Percentiles rank a stretch among this genome's conserved stretches.
Evolutionary conservation across 805 yeast species (phyloP).

Genomic region (Nakazawaea wyomingensis): DNA sequence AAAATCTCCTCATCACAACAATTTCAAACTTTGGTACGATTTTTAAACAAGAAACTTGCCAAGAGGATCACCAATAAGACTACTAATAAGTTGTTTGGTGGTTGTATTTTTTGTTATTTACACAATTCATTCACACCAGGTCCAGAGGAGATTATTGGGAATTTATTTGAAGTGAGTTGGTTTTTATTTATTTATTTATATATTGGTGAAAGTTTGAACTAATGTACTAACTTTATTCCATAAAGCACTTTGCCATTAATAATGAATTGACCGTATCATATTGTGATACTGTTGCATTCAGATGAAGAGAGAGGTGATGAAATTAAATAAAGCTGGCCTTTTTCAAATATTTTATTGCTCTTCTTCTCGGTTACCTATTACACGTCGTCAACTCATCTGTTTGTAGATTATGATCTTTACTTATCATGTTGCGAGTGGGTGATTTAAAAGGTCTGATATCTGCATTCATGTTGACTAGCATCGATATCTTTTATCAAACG

Average conservation of each 20-base stretch:
- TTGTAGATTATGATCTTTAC: no score
- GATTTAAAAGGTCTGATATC: no score
- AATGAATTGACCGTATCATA: constrained; percentile 40
- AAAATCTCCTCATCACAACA: constrained; percentile 43
- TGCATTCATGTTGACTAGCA: no score
- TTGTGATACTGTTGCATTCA: constrained; percentile 42
- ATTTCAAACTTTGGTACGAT: constrained; percentile 40
- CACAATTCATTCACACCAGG: constrained; percentile 42
- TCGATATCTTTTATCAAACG: no score
- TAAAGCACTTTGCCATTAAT: constrained; percentile 30
- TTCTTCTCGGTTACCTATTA: no score
- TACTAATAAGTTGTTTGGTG: constrained; percentile 14
- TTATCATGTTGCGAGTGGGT: no score
- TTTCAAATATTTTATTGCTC: no score
- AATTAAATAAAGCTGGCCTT: not conserved
- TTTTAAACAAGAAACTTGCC: constrained; percentile 35
- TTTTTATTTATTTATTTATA: not conserved
- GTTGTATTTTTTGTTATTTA: constrained; percentile 33
- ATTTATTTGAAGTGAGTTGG: constrained; percentile 24
- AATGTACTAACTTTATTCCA: no score
- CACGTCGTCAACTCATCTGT: no score
- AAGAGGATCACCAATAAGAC: constrained; percentile 11
- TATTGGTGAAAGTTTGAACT: no score
- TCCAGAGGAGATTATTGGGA: constrained; percentile 37
- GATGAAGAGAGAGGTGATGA: no score